phyloP scores from a whole-genome alignment of 345 rosid genomes.

The Acer yangbiense region DNA sequence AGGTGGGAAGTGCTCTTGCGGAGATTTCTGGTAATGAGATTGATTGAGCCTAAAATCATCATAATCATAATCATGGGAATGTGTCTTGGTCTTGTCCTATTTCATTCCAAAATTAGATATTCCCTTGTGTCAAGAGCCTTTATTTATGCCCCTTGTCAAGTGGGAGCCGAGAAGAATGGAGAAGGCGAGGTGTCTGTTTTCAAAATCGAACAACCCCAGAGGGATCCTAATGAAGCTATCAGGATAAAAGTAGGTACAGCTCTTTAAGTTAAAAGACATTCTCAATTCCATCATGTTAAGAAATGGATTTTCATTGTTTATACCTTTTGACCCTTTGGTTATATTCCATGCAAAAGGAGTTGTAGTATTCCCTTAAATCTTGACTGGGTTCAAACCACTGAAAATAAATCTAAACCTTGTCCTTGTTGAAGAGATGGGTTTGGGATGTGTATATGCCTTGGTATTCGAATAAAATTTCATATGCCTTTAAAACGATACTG shows the following conservation, averaged over 20 bases:
- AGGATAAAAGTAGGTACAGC: not conserved
- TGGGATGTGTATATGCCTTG: not conserved
- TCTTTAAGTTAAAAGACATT: not conserved
- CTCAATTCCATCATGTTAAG: not conserved
- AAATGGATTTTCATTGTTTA: not conserved
- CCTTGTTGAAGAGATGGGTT: not conserved
- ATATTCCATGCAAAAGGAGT: not conserved
- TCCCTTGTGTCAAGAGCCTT: not conserved
- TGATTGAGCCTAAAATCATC: not conserved
- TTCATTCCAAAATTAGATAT: not conserved
- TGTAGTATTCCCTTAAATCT: not conserved
- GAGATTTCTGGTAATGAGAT: conserved; percentile 68
- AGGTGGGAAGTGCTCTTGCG: conserved; percentile 82
- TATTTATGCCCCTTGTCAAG: not conserved
- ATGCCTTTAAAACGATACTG: not conserved
- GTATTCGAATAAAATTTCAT: not conserved
- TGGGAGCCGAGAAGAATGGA: not conserved
- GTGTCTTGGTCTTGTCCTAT: not conserved
- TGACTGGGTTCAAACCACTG: not conserved
- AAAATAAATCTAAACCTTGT: not conserved
- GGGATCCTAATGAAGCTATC: not conserved
- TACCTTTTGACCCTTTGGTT: not conserved
- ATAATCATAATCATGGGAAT: not conserved
- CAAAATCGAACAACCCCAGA: not conserved
- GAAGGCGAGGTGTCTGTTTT: not conserved